These are phyloP conservation scores for Pneumocystis canis DNA, from an alignment of 1,139 yeast species.

Conservation along the genomic window DNA sequence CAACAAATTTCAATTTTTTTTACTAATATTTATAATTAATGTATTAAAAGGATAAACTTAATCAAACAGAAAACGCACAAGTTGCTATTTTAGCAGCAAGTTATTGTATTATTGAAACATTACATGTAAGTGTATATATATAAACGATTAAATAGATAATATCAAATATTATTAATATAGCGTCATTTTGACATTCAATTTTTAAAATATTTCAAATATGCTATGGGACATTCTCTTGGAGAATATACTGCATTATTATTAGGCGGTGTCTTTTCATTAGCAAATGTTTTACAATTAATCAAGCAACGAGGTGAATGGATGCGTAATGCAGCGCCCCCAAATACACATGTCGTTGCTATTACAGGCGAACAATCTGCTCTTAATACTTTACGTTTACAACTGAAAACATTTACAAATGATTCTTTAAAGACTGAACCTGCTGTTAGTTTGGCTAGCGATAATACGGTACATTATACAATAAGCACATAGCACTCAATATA, in stretches of 20 bases:
- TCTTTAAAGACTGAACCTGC: background rate
- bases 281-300: constrained; percentile 36
- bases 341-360: constrained; percentile 8
- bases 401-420: constrained; percentile 1
- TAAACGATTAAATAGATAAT: too few species aligned
- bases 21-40: too few species aligned
- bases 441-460: background rate
- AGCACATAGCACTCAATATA: too few species aligned
- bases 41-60: constrained; percentile 16
- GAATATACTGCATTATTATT: constrained; percentile 42
- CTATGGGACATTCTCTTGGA: constrained; percentile 50
- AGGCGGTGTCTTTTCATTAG: constrained; percentile 31
- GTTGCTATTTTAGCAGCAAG: constrained; percentile 44
- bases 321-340: constrained; percentile 17
- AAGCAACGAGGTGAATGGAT: constrained; percentile 38
- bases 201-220: constrained; percentile 16
- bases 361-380: constrained; percentile 6
- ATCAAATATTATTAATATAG: too few species aligned
- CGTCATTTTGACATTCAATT: constrained; percentile 17
- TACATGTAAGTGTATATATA: constrained; percentile 22
- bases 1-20: too few species aligned
- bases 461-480: constrained; percentile 6
- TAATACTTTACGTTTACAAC: constrained; percentile 5
- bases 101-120: constrained; percentile 26
- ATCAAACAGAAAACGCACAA: constrained; percentile 41